Base-by-base conservation (phyloP, 306 rosid genomes). In the Myrica gale region DNA sequence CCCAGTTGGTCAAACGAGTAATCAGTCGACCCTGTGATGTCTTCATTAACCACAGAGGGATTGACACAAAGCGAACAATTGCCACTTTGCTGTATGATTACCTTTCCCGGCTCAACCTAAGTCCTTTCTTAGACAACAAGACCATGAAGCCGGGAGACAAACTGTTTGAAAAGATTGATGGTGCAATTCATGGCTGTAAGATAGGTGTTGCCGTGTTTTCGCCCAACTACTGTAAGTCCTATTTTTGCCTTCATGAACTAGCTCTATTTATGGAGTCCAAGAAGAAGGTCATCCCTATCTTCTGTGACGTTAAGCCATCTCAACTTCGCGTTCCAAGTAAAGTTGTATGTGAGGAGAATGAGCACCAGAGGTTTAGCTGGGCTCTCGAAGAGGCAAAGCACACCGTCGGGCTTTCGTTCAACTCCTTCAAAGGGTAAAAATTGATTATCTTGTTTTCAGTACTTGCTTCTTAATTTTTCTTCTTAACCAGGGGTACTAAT, bases 81-180 rank as follows among this genome's bases (percentile, higher is more conserved):
- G 93, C 91, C 1, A 84, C 90, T 4, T 46, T 89, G 78, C 87
- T 95, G 0, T 95, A 95, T 26, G 93, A 95, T 58, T 83, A 88
- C 67, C 84, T 95, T 42, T 45, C 75, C 5, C 57, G 84, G 8
- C 10, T 80, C 7, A 86, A 88, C 3, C 56, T 87, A 3, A 67
- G 80, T 5, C 90, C 98, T 4, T 95, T 95, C 74, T 68, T 95
- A 76, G 98, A 95, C 63, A 87, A 84, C 86, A 95, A 81, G 74
- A 90, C 80, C 51, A 87, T 95, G 98, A 92, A 83, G 74, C 97
- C 98, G 0, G 97, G 99, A 9, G 99, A 95, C 73, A 95, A 89
- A 46, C 79, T 95, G 61, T 95, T 92, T 5, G 97, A 90, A 1
- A 87, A 95, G 67, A 90, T 95, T 6, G 89, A 95, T 5, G 39